A percentile compares a stretch with the other conserved stretches of the same genome.
These are phyloP conservation scores for Mycena citricolor DNA, from an alignment of 1,284 basidiomycete genomes.

Conservation along the genomic window DNA sequence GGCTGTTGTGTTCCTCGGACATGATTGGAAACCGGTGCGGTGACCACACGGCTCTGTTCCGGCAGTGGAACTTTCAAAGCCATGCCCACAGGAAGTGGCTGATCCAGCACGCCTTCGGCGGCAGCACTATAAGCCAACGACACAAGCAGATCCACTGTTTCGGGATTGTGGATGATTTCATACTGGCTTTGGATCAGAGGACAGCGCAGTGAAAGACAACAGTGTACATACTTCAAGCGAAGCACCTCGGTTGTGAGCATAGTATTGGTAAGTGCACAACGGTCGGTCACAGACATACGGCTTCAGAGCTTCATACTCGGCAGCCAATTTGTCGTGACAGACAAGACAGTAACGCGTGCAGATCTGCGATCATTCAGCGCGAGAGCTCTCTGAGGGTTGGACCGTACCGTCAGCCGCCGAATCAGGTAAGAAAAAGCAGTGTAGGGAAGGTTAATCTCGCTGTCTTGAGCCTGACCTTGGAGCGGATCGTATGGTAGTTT, in stretches of 20 bases:
- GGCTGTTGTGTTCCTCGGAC: not conserved
- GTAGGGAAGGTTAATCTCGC: constrained; percentile 53
- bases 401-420: constrained; percentile 53
- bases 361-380: constrained; percentile 37
- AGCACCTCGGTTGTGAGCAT: constrained; percentile 56
- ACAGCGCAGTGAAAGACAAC: not conserved
- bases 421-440: constrained; percentile 59
- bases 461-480: constrained; percentile 27
- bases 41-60: constrained; percentile 16
- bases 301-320: constrained; percentile 57
- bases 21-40: constrained; percentile 8
- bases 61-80: constrained; percentile 49
- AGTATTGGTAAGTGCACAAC: constrained; percentile 65
- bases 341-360: constrained; percentile 63
- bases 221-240: constrained; percentile 58
- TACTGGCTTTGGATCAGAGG: constrained; percentile 39
- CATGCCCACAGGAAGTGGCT: constrained; percentile 59
- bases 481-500: constrained; percentile 56
- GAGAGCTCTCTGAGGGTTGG: not conserved
- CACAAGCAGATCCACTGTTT: constrained; percentile 58
- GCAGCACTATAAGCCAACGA: constrained; percentile 60
- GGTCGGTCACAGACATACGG: constrained; percentile 63
- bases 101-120: constrained; percentile 46
- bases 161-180: constrained; percentile 58
- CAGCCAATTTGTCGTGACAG: constrained; percentile 55